Conservation (phyloP, 495 filamentous ascomycete species). For the Copromyces sp. region DNA sequence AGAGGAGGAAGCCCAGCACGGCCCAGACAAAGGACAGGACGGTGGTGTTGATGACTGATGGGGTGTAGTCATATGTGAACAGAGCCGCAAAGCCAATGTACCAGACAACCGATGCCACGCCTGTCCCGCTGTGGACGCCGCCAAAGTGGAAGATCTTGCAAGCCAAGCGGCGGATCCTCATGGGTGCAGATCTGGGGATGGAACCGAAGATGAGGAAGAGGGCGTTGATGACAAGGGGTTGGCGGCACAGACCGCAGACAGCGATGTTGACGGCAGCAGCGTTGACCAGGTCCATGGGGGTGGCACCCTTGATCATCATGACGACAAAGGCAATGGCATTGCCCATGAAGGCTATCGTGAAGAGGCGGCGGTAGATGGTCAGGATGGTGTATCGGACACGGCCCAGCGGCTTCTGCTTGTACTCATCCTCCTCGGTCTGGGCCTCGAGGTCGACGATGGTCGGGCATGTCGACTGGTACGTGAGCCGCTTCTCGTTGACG, state of each 20-base stretch:
- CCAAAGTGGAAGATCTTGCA: conserved; percentile 71
- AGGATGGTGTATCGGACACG: conserved; percentile 20
- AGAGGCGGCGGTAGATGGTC: conserved; percentile 25
- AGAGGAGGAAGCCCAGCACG: conserved; percentile 28
- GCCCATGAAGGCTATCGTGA: conserved; percentile 21
- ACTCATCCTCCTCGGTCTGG: conserved; percentile 5
- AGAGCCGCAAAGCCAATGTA: conserved; percentile 43
- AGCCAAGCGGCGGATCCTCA: conserved; percentile 51
- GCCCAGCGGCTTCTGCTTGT: conserved; percentile 16
- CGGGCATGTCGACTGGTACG: not conserved
- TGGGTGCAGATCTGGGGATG: conserved; percentile 49
- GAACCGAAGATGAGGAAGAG: conserved; percentile 50
- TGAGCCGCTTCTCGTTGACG: conserved; percentile 1
- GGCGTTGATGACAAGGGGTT: conserved; percentile 63
- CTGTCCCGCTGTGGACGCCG: conserved; percentile 64
- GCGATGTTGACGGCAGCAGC: conserved; percentile 37
- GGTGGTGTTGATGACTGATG: conserved; percentile 10
- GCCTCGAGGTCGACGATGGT: conserved; percentile 14
- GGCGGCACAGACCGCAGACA: conserved; percentile 49
- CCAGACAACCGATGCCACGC: conserved; percentile 58
- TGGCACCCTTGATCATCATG: conserved; percentile 14
- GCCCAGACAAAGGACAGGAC: conserved; percentile 25
- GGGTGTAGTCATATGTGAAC: conserved; percentile 35
- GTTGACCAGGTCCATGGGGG: conserved; percentile 20
- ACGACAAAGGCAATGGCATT: conserved; percentile 22